These are phyloP conservation scores for Plectosphaerella plurivora DNA, from an alignment of 2,329 filamentous ascomycete genomes.

Conservation along the genomic window DNA sequence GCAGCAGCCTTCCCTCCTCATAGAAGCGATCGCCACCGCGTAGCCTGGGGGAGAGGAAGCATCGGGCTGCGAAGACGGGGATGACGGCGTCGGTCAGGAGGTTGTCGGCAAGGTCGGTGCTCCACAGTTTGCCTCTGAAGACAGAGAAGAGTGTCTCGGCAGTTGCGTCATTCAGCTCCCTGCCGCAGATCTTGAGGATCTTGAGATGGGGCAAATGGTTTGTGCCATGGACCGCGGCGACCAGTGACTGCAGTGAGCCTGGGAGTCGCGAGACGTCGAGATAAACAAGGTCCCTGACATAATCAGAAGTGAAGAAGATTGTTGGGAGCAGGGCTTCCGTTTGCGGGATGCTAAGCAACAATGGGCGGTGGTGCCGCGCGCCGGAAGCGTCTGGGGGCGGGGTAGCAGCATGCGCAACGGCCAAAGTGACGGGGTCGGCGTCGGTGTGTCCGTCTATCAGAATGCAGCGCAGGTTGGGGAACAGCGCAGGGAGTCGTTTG, in stretches of 20 bases:
- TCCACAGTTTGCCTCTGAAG: constrained; percentile 44
- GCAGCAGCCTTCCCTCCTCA: constrained; percentile 40
- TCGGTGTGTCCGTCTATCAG: constrained; percentile 43
- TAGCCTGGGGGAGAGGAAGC: constrained; percentile 26
- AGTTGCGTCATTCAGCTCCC: constrained; percentile 39
- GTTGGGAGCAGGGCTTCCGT: constrained; percentile 34
- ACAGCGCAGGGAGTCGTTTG: constrained; percentile 26
- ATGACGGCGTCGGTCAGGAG: constrained; percentile 42
- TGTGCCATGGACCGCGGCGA: constrained; percentile 25
- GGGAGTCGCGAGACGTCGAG: constrained; percentile 48
- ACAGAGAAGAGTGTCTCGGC: constrained; percentile 26
- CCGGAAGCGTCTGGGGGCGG: not conserved
- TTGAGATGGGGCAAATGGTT: constrained; percentile 39
- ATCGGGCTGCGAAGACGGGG: constrained; percentile 19
- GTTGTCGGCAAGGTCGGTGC: constrained; percentile 51
- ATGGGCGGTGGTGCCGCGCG: constrained; percentile 15
- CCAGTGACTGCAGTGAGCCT: constrained; percentile 34
- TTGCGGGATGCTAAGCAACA: constrained; percentile 40
- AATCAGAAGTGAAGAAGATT: constrained; percentile 30
- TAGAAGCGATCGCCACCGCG: constrained; percentile 32
- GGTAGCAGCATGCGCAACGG: constrained; percentile 7
- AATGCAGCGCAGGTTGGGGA: constrained; percentile 41
- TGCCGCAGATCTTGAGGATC: constrained; percentile 44
- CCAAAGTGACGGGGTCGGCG: constrained; percentile 34
- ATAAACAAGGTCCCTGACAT: constrained; percentile 40